Conservation (phyloP, 495 filamentous ascomycete genomes). For the Annulohypoxylon stygium region DNA sequence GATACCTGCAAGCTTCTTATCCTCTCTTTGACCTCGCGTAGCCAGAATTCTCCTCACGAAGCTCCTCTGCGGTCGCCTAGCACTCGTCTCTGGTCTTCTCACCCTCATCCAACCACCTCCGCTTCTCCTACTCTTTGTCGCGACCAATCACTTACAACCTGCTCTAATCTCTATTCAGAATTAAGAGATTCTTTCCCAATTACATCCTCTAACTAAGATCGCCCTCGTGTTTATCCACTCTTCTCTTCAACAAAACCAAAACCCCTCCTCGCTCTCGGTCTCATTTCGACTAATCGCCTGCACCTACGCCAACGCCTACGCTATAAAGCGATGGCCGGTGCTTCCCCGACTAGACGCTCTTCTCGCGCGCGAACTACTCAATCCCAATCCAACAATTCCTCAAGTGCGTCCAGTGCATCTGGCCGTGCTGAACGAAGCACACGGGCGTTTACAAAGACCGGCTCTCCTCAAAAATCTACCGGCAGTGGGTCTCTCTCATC, state of each 20-base stretch:
- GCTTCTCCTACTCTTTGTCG: slow-evolving; percentile 42
- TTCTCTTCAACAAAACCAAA: slow-evolving; percentile 9
- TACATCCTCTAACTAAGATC: slow-evolving; percentile 21
- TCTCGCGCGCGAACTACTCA: slow-evolving; percentile 89
- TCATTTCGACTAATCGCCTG: slow-evolving; percentile 48
- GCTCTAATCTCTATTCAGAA: slow-evolving; percentile 21
- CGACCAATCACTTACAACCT: slow-evolving; percentile 43
- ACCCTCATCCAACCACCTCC: slow-evolving; percentile 40
- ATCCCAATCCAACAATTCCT: slow-evolving; percentile 82
- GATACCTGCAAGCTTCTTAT: slow-evolving; percentile 46
- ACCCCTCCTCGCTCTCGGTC: slow-evolving; percentile 22
- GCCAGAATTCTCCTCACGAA: slow-evolving; percentile 34
- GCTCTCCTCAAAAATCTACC: slow-evolving; percentile 78
- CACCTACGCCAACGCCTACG: slow-evolving; percentile 35
- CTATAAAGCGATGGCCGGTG: slow-evolving; percentile 63
- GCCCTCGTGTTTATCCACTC: slow-evolving; percentile 16
- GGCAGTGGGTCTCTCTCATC: slow-evolving; percentile 79
- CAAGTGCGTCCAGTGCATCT: slow-evolving; percentile 75
- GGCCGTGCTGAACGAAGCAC: slow-evolving; percentile 76
- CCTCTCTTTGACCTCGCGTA: slow-evolving; percentile 46
- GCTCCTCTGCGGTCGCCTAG: slow-evolving; percentile 36
- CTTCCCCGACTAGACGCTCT: slow-evolving; percentile 83
- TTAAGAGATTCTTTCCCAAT: slow-evolving; percentile 22
- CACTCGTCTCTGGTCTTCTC: slow-evolving; percentile 30
- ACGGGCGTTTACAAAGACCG: slow-evolving; percentile 76